Evolutionary conservation across 495 filamentous ascomycete species (phyloP).

Genomic region (Neurospora cerealis): DNA sequence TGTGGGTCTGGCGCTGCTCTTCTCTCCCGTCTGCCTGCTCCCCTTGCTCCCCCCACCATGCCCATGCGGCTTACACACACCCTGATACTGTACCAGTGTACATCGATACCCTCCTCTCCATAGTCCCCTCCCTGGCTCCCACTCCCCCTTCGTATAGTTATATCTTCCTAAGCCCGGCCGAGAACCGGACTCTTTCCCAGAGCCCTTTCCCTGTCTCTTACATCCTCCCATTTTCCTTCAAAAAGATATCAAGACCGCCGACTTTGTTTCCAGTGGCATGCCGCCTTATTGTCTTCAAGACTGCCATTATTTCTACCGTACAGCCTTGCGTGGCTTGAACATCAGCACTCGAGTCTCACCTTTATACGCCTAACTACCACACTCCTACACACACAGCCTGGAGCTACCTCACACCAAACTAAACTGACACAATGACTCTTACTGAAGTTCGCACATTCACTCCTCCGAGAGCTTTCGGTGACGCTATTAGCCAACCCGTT

Average conservation of each 20-base stretch:
- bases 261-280: constrained; percentile 44
- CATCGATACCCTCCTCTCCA: neutral
- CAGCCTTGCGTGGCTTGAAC: constrained; percentile 69
- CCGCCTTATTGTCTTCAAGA: constrained; percentile 76
- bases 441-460: constrained; percentile 52
- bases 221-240: neutral
- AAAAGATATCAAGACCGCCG: neutral
- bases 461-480: constrained; percentile 60
- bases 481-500: constrained; percentile 41
- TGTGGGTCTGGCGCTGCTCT: neutral
- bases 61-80: neutral
- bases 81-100: neutral
- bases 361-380: constrained; percentile 49
- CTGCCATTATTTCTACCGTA: constrained; percentile 89
- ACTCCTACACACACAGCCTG: constrained; percentile 8
- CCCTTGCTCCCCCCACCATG: neutral
- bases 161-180: neutral
- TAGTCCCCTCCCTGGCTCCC: neutral
- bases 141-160: neutral
- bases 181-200: neutral
- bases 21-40: neutral
- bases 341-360: constrained; percentile 67
- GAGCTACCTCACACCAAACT: constrained; percentile 14
- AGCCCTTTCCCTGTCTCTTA: constrained; percentile 11
- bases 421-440: constrained; percentile 30